A percentile compares a stretch with the other conserved stretches of the same genome.
Conservation (phyloP, 805 yeast genomes). For the Kluyveromyces siamensis region DNA sequence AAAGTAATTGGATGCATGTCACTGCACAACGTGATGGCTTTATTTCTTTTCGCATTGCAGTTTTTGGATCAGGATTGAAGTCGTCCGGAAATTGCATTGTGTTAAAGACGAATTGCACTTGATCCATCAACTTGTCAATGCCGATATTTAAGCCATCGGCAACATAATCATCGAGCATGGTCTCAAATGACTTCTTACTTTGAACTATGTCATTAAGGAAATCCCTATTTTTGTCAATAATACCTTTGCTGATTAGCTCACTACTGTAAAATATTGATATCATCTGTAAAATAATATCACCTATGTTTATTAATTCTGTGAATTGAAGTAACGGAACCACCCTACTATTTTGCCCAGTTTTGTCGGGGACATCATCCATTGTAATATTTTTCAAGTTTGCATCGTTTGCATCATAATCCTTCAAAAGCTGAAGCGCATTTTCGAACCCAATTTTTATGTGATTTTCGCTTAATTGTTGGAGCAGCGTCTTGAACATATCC, state of each 20-base stretch:
- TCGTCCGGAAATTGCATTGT: slow-evolving; percentile 52
- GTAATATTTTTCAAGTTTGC: slow-evolving; percentile 27
- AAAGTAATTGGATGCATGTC: slow-evolving; percentile 51
- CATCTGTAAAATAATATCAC: slow-evolving; percentile 90
- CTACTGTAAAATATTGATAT: slow-evolving; percentile 82
- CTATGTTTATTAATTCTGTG: slow-evolving; percentile 84
- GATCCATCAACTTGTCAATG: slow-evolving; percentile 77
- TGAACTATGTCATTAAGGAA: slow-evolving; percentile 71
- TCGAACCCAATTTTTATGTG: slow-evolving; percentile 83
- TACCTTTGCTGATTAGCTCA: slow-evolving; percentile 48
- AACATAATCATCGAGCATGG: slow-evolving; percentile 73
- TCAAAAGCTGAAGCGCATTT: slow-evolving; percentile 62
- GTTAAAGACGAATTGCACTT: slow-evolving; percentile 54
- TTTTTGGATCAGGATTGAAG: slow-evolving; percentile 40
- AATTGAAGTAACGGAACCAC: slow-evolving; percentile 84
- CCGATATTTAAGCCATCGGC: slow-evolving; percentile 93
- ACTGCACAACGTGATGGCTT: slow-evolving; percentile 59
- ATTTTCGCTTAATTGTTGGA: slow-evolving; percentile 53
- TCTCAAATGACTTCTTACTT: slow-evolving; percentile 74
- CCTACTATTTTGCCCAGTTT: slow-evolving; percentile 17
- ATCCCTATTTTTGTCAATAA: slow-evolving; percentile 65
- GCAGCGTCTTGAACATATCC: slow-evolving; percentile 58
- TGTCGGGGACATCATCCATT: slow-evolving; percentile 23
- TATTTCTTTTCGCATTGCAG: slow-evolving; percentile 17
- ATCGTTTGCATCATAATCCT: slow-evolving; percentile 57